Percentiles rank a stretch among this genome's conserved stretches.
These are phyloP conservation scores for Paecilomyces variotii DNA, from an alignment of 2,329 filamentous ascomycete genomes.

Conservation along the genomic window DNA sequence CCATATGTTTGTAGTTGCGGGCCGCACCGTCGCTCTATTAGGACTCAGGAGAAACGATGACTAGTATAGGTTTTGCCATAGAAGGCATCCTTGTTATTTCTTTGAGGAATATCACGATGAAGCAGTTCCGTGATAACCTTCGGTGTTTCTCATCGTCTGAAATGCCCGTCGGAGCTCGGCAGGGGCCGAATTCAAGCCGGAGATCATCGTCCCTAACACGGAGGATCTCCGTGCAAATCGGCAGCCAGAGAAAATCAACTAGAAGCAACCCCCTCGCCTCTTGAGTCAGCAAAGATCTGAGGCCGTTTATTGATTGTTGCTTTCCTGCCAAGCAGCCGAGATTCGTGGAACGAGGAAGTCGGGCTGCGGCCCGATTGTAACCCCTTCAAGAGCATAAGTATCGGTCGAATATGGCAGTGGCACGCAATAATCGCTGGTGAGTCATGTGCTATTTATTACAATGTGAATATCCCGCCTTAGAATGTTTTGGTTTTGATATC, in stretches of 20 bases:
- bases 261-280: background rate
- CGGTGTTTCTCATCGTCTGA: background rate
- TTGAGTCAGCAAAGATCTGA: background rate
- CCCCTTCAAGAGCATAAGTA: background rate
- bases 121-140: too few relatives aligned
- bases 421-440: background rate
- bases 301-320: background rate
- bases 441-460: background rate
- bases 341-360: background rate
- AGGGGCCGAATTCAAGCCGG: background rate
- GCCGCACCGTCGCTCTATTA: background rate
- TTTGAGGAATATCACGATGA: too few relatives aligned
- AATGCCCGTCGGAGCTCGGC: background rate
- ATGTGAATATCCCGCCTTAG: background rate
- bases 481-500: constrained; percentile 7
- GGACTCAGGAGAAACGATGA: too few relatives aligned
- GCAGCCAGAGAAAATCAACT: background rate
- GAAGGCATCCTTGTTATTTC: too few relatives aligned
- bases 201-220: background rate
- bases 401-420: background rate
- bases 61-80: too few relatives aligned
- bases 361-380: background rate
- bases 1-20: background rate
- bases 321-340: background rate
- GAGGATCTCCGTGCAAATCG: background rate